Base-by-base conservation (phyloP, 2,329 filamentous ascomycete species). In the Phialophora expanda region DNA sequence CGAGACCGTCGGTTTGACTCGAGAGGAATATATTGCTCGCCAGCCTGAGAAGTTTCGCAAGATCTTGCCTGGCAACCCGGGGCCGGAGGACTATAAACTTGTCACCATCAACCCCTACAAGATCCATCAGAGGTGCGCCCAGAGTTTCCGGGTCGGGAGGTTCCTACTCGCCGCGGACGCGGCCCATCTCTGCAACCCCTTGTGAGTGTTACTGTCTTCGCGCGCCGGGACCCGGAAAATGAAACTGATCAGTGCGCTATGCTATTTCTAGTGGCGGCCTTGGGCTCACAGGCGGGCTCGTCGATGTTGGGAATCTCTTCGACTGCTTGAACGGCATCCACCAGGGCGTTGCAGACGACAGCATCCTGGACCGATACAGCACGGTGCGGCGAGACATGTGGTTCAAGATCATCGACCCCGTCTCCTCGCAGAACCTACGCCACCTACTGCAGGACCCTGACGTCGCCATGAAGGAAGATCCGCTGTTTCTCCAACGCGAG, bases 261-360 rank as follows among this genome's bases (percentile, higher is more conserved):
- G 24, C 3, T 22, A 17, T 30, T 30, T 8, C 80, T 0, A 82
- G 83, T 75, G 87, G 87, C 55, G 87, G 87, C 0, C 78, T 89
- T 12, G 87, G 87, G 1, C 83, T 89, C 58, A 89, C 86, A 0
- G 86, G 86, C 5, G 87, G 87, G 0, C 85, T 89, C 62, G 85
- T 86, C 20, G 87, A 89, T 69, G 81, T 87, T 1, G 86, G 85
- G 12, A 85, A 85, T 0, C 79, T 89, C 4, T 86, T 82, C 65
- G 86, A 89, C 70, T 87, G 86, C 71, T 79, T 89, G 11, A 73
- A 75, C 11, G 80, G 79, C 0, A 79, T 81, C 22, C 75, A 80
- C 64, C 73, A 76, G 4, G 77, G 75, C 2, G 65, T 75, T 4
- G 77, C 77, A 1, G 76, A 79, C 65, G 76, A 79, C 7, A 68